Conservation (phyloP, 371 early-diverging fungal genomes). For the Apophysomyces variabilis region DNA sequence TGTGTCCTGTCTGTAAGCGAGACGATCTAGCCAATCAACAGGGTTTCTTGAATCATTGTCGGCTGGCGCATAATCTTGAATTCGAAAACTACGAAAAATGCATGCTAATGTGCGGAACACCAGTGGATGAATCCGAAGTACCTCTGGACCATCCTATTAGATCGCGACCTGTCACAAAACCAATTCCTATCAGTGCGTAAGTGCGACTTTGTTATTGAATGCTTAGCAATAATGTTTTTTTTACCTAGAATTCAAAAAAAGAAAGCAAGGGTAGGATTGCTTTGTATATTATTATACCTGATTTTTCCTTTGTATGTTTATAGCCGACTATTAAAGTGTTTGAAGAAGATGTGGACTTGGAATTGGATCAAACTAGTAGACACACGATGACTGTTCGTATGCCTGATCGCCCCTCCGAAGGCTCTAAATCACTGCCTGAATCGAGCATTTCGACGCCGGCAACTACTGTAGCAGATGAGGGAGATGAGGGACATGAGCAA, state of each 20-base stretch:
- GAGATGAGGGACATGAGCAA: slow-evolving; percentile 11
- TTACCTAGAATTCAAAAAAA: slow-evolving; percentile 21
- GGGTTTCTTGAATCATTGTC: slow-evolving; percentile 83
- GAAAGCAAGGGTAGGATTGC: slow-evolving; percentile 39
- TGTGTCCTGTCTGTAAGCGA: slow-evolving; percentile 62
- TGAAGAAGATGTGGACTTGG: slow-evolving; percentile 74
- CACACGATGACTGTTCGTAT: neutral
- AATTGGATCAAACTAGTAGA: slow-evolving; percentile 37
- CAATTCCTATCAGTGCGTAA: slow-evolving; percentile 21
- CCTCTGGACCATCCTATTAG: slow-evolving; percentile 64
- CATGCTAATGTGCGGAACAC: slow-evolving; percentile 68
- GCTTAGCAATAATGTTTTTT: neutral
- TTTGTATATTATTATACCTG: neutral
- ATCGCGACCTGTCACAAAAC: slow-evolving; percentile 34
- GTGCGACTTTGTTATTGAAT: neutral
- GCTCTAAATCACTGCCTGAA: slow-evolving; percentile 23
- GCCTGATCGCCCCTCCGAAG: slow-evolving; percentile 9
- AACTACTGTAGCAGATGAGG: neutral
- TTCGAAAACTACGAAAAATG: slow-evolving; percentile 76
- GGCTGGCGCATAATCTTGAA: slow-evolving; percentile 69
- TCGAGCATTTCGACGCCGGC: neutral
- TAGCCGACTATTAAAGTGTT: slow-evolving; percentile 74
- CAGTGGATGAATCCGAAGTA: slow-evolving; percentile 68
- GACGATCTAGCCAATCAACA: slow-evolving; percentile 75
- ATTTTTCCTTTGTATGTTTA: slow-evolving; percentile 10